phyloP scores from a whole-genome alignment of 108 stramenopile genomes.

The Cyclotella choctawhatcheeana region DNA sequence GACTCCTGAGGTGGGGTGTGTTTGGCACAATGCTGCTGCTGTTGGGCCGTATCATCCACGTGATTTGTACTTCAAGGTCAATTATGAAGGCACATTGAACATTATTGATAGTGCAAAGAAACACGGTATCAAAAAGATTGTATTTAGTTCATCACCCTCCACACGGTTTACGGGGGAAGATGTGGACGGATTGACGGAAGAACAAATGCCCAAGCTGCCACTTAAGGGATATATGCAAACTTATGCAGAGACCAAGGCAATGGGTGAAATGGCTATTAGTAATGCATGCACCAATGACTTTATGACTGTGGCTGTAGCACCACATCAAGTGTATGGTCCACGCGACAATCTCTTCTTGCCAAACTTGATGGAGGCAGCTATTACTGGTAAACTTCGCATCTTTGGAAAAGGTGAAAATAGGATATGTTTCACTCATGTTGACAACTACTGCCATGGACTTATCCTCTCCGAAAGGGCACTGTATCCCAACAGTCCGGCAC shows the following conservation, averaged over 20 bases:
- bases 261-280: slow-evolving; percentile 82
- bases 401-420: slow-evolving; percentile 92
- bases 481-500: slow-evolving; percentile 75
- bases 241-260: slow-evolving; percentile 97
- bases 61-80: slow-evolving; percentile 84
- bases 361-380: slow-evolving; percentile 87
- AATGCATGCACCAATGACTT: slow-evolving; percentile 70
- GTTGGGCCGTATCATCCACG: slow-evolving; percentile 95
- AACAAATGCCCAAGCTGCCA: slow-evolving; percentile 67
- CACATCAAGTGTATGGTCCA: slow-evolving; percentile 98
- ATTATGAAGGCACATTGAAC: slow-evolving; percentile 86
- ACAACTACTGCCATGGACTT: slow-evolving; percentile 98
- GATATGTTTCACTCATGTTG: slow-evolving; percentile 94
- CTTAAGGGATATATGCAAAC: slow-evolving; percentile 75
- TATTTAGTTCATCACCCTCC: slow-evolving; percentile 91
- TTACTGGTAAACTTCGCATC: slow-evolving; percentile 86
- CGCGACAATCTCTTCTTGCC: slow-evolving; percentile 92
- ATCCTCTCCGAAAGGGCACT: slow-evolving; percentile 91
- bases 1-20: slow-evolving; percentile 75
- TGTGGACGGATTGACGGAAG: slow-evolving; percentile 84
- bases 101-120: slow-evolving; percentile 83
- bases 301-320: slow-evolving; percentile 92
- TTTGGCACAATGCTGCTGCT: slow-evolving; percentile 96
- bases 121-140: slow-evolving; percentile 87
- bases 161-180: slow-evolving; percentile 96